phyloP scores from a whole-genome alignment of 2,329 filamentous ascomycete genomes.

The Myriosclerotinia scirpicola region DNA sequence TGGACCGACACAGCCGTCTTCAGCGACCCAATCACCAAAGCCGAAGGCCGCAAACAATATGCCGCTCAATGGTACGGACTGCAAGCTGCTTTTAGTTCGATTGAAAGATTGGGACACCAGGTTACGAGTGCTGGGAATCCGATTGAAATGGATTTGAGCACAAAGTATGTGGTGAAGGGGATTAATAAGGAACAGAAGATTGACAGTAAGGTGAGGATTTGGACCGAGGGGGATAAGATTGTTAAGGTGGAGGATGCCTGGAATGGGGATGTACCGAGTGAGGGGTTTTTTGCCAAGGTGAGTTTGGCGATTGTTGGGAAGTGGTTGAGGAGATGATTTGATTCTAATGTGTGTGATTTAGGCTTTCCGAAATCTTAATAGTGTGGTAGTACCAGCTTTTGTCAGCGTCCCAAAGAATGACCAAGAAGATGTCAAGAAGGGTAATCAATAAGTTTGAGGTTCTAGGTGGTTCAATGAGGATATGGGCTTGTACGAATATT shows the following conservation, averaged over 20 bases:
- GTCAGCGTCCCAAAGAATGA: constrained; percentile 54
- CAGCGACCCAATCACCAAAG: constrained; percentile 58
- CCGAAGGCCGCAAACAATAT: constrained; percentile 53
- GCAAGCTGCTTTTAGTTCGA: constrained; percentile 56
- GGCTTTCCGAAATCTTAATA: constrained; percentile 54
- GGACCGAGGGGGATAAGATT: constrained; percentile 48
- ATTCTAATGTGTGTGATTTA: constrained; percentile 35
- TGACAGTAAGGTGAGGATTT: constrained; percentile 50
- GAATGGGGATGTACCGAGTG: constrained; percentile 51
- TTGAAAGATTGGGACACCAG: constrained; percentile 54
- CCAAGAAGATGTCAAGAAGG: constrained; percentile 50
- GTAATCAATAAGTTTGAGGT: background rate
- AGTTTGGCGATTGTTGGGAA: constrained; percentile 38
- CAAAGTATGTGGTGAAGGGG: constrained; percentile 54
- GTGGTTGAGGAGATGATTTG: constrained; percentile 38
- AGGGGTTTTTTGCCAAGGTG: constrained; percentile 51
- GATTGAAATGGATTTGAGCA: constrained; percentile 56
- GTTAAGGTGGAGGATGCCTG: constrained; percentile 55
- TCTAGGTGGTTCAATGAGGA: too few relatives aligned
- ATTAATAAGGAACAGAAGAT: constrained; percentile 53
- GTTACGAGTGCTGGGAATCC: constrained; percentile 59
- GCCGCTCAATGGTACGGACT: constrained; percentile 58
- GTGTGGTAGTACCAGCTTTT: constrained; percentile 51
- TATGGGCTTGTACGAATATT: too few relatives aligned
- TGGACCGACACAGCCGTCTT: constrained; percentile 61